These are phyloP conservation scores for Kodamaea lidongshanica DNA, from an alignment of 805 yeast species.

Conservation along the genomic window DNA sequence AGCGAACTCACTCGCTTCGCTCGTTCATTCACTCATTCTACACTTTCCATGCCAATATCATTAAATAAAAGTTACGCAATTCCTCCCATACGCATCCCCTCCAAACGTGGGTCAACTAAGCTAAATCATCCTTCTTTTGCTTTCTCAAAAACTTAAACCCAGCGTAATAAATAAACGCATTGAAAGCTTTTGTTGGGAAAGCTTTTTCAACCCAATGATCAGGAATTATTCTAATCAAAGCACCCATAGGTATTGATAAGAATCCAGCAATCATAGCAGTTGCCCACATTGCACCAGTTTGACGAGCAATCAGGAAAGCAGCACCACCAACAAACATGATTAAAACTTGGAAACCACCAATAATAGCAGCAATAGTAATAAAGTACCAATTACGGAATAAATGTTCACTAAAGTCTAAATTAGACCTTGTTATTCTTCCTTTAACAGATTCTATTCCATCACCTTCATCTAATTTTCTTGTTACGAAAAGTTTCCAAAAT, in stretches of 20 bases:
- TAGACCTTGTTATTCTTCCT: constrained; percentile 54
- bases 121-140: too few relatives aligned
- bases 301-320: constrained; percentile 77
- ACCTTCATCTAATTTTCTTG: constrained; percentile 86
- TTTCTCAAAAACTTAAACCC: constrained; percentile 32
- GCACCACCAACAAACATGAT: constrained; percentile 98
- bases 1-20: too few relatives aligned
- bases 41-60: too few relatives aligned
- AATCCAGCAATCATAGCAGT: constrained; percentile 79
- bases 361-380: constrained; percentile 60
- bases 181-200: constrained; percentile 59
- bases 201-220: constrained; percentile 62
- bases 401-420: constrained; percentile 79
- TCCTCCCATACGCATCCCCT: too few relatives aligned
- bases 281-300: constrained; percentile 85
- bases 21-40: too few relatives aligned
- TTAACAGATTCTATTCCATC: constrained; percentile 55
- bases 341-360: constrained; percentile 77
- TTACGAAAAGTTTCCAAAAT: constrained; percentile 85
- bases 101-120: too few relatives aligned
- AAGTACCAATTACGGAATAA: constrained; percentile 80
- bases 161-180: constrained; percentile 28
- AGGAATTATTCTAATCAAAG: constrained; percentile 71
- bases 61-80: too few relatives aligned
- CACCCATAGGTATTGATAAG: constrained; percentile 75